Base-by-base conservation (phyloP, 208 protist genomes). In the Angomonas deanei region DNA sequence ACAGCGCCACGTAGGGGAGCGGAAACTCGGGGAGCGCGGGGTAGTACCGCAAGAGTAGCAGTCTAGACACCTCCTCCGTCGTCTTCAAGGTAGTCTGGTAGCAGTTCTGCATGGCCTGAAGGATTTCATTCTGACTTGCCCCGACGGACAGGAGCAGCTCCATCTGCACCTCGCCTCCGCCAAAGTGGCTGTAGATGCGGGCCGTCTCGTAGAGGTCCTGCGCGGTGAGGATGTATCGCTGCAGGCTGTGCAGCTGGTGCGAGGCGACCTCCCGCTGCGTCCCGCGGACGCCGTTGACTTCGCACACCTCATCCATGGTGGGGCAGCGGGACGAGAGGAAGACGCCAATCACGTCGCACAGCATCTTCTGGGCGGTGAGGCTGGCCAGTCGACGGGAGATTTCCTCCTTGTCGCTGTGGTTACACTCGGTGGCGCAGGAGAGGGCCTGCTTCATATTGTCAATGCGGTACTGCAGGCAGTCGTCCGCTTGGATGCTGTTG, bases 141-240 rank as follows among this genome's bases (percentile, higher is more conserved):
- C 85, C 80, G 19, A 70, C 71, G 33, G 63, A 71, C 8, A 64
- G 60, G 32, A 93, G 73, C 24, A 91, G 77, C 56, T 91, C 84
- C 54, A 96, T 72, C 67, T 96, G 90, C 34, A 96, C 81, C 70
- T 93, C 84, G 3, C 84, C 84, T 0, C 90, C 90, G 15, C 90
- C 90, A 53, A 88, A 90, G 3, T 66, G 66, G 30, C 65, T 58
- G 68, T 92, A 96, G 82, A 92, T 90, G 50, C 84, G 82, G 13
- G 80, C 84, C 42, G 92, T 64, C 52, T 84, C 52, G 17, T 92
- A 68, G 1, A 92, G 28, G 36, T 87, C 71, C 38, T 67, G 77
- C 11, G 76, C 72, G 8, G 81, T 82, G 32, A 82, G 68, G 1
- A 89, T 76, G 13, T 76, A 72, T 57, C 71, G 78, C 4, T 71